Percentiles rank a stretch among this genome's conserved stretches.
Evolutionary conservation across 192 early-diverging fungal genomes (phyloP).

Genomic region (Coemansia reversa): DNA sequence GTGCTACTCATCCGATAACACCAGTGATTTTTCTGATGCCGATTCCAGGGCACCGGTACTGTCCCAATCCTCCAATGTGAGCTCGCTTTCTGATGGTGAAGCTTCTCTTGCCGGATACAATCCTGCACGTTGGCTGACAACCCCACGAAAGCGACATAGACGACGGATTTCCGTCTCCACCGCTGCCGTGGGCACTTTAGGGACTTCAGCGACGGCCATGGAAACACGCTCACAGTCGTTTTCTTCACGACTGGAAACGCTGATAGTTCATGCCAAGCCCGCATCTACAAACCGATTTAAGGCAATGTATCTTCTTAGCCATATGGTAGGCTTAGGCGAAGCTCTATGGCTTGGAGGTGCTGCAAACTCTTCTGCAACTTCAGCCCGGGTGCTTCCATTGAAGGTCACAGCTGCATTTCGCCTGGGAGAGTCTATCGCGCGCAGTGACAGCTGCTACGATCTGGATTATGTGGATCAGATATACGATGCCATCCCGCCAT

Average conservation of each 20-base stretch:
- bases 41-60: not conserved
- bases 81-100: slow-evolving; percentile 36
- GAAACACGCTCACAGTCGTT: slow-evolving; percentile 33
- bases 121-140: slow-evolving; percentile 49
- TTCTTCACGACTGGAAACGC: slow-evolving; percentile 32
- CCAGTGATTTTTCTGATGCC: slow-evolving; percentile 12
- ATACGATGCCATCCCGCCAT: slow-evolving; percentile 30
- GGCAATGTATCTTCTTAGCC: slow-evolving; percentile 29
- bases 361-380: not conserved
- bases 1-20: slow-evolving; percentile 10
- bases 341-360: slow-evolving; percentile 42
- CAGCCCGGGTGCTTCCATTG: slow-evolving; percentile 30
- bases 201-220: slow-evolving; percentile 4
- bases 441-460: slow-evolving; percentile 23
- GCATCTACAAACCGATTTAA: slow-evolving; percentile 24
- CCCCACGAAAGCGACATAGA: slow-evolving; percentile 41
- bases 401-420: slow-evolving; percentile 30
- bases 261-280: slow-evolving; percentile 15
- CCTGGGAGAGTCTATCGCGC: slow-evolving; percentile 36
- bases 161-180: slow-evolving; percentile 5
- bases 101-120: slow-evolving; percentile 20
- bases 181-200: not conserved
- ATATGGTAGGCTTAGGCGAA: slow-evolving; percentile 45
- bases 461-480: slow-evolving; percentile 48
- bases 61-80: slow-evolving; percentile 24